Conservation (phyloP, 805 yeast genomes). For the Candida anglica region DNA sequence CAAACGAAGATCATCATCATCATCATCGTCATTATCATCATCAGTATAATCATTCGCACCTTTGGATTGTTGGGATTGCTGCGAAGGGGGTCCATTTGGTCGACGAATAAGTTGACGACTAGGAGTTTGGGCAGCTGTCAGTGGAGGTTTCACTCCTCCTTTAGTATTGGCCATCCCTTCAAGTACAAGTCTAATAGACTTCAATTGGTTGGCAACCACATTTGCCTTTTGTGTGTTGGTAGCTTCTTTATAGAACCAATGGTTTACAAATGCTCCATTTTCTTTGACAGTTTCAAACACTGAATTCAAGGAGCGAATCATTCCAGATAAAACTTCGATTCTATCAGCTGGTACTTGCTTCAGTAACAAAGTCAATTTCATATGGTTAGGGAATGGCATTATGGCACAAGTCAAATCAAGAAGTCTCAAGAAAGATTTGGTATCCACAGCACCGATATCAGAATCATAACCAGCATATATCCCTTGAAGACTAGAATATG, state of each 20-base stretch:
- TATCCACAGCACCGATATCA: slow-evolving; percentile 4
- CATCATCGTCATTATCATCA: slow-evolving; percentile 41
- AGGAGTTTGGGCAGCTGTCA: neutral
- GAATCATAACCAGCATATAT: slow-evolving; percentile 21
- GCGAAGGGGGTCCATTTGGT: slow-evolving; percentile 5
- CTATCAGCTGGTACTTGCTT: slow-evolving; percentile 30
- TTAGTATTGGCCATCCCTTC: slow-evolving; percentile 39
- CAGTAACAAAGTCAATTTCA: slow-evolving; percentile 37
- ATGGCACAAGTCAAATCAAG: slow-evolving; percentile 49
- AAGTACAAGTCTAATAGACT: slow-evolving; percentile 45
- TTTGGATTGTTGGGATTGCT: too few species aligned
- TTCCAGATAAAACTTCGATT: slow-evolving; percentile 19
- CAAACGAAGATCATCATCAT: slow-evolving; percentile 37
- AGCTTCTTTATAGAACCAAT: slow-evolving; percentile 48
- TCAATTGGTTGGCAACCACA: slow-evolving; percentile 52
- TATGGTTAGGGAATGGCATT: slow-evolving; percentile 45
- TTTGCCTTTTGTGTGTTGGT: slow-evolving; percentile 49
- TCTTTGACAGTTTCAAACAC: slow-evolving; percentile 33
- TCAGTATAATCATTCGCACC: slow-evolving; percentile 11
- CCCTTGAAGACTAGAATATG: slow-evolving; percentile 39
- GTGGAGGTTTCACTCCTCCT: slow-evolving; percentile 1
- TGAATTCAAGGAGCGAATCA: slow-evolving; percentile 31
- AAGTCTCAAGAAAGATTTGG: slow-evolving; percentile 19
- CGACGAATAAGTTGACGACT: slow-evolving; percentile 14
- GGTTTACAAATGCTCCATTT: slow-evolving; percentile 33